These are phyloP conservation scores for Fusarium hainanense DNA, from an alignment of 2,329 filamentous ascomycete species.

Conservation along the genomic window DNA sequence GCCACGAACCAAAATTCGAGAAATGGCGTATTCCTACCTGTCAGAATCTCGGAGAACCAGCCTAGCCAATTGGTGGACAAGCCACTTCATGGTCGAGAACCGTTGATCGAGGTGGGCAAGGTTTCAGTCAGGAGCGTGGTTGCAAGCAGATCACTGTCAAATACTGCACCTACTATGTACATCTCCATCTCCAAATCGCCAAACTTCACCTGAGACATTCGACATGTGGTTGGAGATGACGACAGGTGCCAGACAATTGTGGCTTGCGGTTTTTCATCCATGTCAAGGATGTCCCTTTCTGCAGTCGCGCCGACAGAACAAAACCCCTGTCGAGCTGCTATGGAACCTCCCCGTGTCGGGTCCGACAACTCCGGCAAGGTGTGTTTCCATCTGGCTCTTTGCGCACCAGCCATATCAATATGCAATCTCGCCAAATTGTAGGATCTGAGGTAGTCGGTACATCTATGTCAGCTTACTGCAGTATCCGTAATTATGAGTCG, in stretches of 20 bases:
- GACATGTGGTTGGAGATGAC: conserved; percentile 27
- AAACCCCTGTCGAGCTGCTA: background rate
- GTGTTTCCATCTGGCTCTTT: conserved; percentile 2
- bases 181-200: conserved; percentile 7
- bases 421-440: background rate
- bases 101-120: conserved; percentile 30
- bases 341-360: background rate
- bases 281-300: conserved; percentile 8
- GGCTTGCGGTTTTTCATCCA: conserved; percentile 1
- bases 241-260: conserved; percentile 17
- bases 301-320: conserved; percentile 6
- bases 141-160: conserved; percentile 29
- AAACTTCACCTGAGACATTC: conserved; percentile 40
- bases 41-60: conserved; percentile 7
- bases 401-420: background rate
- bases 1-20: conserved; percentile 29
- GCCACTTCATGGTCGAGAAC: conserved; percentile 28
- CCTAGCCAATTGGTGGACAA: conserved; percentile 19
- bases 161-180: background rate
- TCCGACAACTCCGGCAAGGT: conserved; percentile 1
- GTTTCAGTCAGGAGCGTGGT: conserved; percentile 38
- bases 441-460: background rate
- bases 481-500: background rate
- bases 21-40: conserved; percentile 15
- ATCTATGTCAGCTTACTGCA: conserved; percentile 7